These are phyloP conservation scores for Hemisphaericaspora subhashii DNA, from an alignment of 1,139 yeast species.

Conservation along the genomic window DNA sequence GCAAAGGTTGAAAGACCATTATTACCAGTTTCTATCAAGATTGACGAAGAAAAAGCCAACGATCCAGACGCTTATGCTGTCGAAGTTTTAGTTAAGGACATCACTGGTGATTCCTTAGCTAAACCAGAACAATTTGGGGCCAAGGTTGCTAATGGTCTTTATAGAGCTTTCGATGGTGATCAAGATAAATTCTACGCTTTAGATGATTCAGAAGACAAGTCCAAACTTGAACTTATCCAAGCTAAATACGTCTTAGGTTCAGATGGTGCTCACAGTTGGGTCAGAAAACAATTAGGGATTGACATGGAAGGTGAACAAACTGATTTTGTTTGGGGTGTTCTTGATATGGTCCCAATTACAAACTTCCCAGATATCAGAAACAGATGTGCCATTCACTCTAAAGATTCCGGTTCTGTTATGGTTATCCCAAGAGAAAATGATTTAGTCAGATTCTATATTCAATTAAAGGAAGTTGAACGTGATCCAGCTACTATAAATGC, in stretches of 20 bases:
- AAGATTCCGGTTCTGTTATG: constrained; percentile 31
- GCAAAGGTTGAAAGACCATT: constrained; percentile 26
- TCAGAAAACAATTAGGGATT: constrained; percentile 23
- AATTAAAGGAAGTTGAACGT: constrained; percentile 26
- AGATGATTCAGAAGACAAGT: constrained; percentile 6
- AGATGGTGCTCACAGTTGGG: constrained; percentile 41
- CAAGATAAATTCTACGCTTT: constrained; percentile 16
- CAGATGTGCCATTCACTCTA: constrained; percentile 34
- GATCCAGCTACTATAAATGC: constrained; percentile 14
- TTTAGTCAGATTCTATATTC: constrained; percentile 30
- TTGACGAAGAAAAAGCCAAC: constrained; percentile 20
- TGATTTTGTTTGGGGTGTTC: constrained; percentile 38
- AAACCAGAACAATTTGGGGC: constrained; percentile 25
- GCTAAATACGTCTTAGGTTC: constrained; percentile 36
- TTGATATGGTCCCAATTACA: constrained; percentile 35
- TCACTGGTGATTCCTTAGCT: constrained; percentile 16
- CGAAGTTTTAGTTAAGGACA: constrained; percentile 19
- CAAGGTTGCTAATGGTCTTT: constrained; percentile 26
- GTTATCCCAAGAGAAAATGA: constrained; percentile 36
- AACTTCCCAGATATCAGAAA: constrained; percentile 37
- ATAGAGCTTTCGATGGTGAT: constrained; percentile 31
- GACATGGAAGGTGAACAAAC: constrained; percentile 35
- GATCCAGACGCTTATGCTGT: constrained; percentile 29
- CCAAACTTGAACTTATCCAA: constrained; percentile 18
- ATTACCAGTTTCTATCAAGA: constrained; percentile 22